These are phyloP conservation scores for Teratosphaeria destructans DNA, from an alignment of 2,329 filamentous ascomycete species.

Conservation along the genomic window DNA sequence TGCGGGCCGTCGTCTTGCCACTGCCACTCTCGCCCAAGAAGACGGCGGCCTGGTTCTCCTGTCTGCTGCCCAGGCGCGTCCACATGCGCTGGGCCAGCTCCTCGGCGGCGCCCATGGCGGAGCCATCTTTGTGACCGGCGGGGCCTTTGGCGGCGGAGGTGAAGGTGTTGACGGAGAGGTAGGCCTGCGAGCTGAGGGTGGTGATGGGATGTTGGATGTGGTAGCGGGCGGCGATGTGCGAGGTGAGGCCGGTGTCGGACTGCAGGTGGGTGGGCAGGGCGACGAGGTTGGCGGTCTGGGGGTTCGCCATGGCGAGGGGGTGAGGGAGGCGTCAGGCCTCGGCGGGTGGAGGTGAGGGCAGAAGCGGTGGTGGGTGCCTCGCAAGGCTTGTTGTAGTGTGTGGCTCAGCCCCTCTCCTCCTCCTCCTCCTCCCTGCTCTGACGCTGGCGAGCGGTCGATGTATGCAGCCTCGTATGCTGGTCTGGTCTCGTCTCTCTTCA, in stretches of 20 bases:
- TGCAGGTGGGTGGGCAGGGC: conserved; percentile 75
- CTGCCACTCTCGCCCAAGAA: conserved; percentile 96
- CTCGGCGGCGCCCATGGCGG: conserved; percentile 83
- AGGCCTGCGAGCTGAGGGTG: conserved; percentile 77
- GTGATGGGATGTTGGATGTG: conserved; percentile 85
- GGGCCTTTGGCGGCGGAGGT: conserved; percentile 77
- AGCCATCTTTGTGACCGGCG: conserved; percentile 85
- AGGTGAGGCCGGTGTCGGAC: conserved; percentile 58
- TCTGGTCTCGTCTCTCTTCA: not conserved
- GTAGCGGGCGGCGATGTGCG: conserved; percentile 78
- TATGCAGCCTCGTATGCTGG: not conserved
- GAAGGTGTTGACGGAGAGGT: conserved; percentile 91
- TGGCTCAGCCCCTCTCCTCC: not conserved
- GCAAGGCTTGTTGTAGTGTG: not conserved
- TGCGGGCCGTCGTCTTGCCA: conserved; percentile 89
- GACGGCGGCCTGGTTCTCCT: conserved; percentile 84
- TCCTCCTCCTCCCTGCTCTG: not conserved
- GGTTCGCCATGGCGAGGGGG: conserved; percentile 22
- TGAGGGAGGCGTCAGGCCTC: not conserved
- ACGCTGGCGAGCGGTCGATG: not conserved
- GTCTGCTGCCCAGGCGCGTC: conserved; percentile 72
- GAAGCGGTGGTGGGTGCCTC: not conserved
- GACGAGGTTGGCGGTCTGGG: conserved; percentile 71
- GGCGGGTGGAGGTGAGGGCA: not conserved
- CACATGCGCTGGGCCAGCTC: conserved; percentile 82